Evolutionary conservation across 257 asterid genomes (phyloP), one percentile per base, ranked within the genome.

Genomic region (Lycium ferocissimum): DNA sequence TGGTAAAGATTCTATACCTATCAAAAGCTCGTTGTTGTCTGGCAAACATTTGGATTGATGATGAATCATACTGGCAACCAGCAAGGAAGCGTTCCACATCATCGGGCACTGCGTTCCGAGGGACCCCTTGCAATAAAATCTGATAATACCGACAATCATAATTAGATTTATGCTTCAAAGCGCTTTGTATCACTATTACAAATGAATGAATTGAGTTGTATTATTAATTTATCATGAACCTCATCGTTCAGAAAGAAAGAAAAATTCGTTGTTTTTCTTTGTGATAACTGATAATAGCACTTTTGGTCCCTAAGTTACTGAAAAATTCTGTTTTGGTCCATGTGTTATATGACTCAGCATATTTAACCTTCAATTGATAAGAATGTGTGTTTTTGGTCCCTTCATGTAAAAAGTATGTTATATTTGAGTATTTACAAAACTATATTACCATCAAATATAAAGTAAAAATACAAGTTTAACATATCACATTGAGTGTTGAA

Each of bases 31-130:
- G 86, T 61, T 83, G 22, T 85, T 40, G 92, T 97, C 97, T 93
- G 84, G 11, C 11, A 87, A 83, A 86, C 20, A 92, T 49, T 82
- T 89, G 82, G 56, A 93, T 65, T 85, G 94, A 86, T 58, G 95
- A 86, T 66, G 97, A 53, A 88, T 94, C 92, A 80, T 88, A 91
- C 83, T 88, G 92, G 87, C 98, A 93, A 86, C 95, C 98, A 86
- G 93, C 85, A 75, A 96, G 97, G 85, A 95, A 92, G 71, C 97
- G 99, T 84, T 92, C 97, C 17, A 96, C 80, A 81, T 95, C 98
- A 59, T 96, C 99, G 4, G 33, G 0, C 47, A 47, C 0, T 43
- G 99, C 98, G 87, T 82, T 90, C 12, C 95, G 94, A 78, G 98
- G 97, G 81, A 96, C 71, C 69, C 94, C 97, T 53, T 40, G 87